Base-by-base conservation (phyloP, 179 eudicot genomes). In the Silene noctiflora region DNA sequence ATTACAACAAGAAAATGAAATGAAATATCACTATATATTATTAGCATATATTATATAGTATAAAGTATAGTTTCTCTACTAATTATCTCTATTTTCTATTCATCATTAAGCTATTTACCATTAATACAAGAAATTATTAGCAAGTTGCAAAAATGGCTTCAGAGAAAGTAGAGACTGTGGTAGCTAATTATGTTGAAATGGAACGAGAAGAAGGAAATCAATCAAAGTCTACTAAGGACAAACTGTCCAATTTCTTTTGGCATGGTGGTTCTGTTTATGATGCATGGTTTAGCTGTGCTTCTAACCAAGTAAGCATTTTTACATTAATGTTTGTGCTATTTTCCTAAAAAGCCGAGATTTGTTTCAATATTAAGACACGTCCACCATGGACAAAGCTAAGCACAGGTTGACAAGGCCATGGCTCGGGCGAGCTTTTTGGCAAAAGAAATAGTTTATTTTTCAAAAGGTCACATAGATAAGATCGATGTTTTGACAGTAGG, bases 211-310 rank as follows among this genome's bases (percentile, higher is more conserved):
- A 81, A 33, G 82, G 42, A 4, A 24, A 69, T 25, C 74, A 79
- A 25, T 63, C 84, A 2, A 75, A 59, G 44, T 77, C 86, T 6
- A 27, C 74, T 17, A 91, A 86, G 85, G 71, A 77, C 74, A 91
- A 84, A 55, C n/a, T 91, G 4, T 89, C 96, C 4, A 89, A 80
- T 14, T 71, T 91, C 17, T 85, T 93, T 39, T 93, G 96, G 97
- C 88, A 93, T 76, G 98, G 98, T 61, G 98, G 98, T 62, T 94
- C 98, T 1, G 97, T 88, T 69, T 94, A 92, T 83, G 98, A 94
- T 90, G 98, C 98, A 33, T 93, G 98, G 98, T 93, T 93, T 65
- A 93, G 98, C 77, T 93, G 98, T 75, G 84, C 97, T 82, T 91
- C 97, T 58, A 94, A 94, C 76, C 98, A 94, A 87, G 98, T 79